These are phyloP conservation scores for Mycena sanguinolenta DNA, from an alignment of 768 basidiomycete genomes.

Conservation along the genomic window DNA sequence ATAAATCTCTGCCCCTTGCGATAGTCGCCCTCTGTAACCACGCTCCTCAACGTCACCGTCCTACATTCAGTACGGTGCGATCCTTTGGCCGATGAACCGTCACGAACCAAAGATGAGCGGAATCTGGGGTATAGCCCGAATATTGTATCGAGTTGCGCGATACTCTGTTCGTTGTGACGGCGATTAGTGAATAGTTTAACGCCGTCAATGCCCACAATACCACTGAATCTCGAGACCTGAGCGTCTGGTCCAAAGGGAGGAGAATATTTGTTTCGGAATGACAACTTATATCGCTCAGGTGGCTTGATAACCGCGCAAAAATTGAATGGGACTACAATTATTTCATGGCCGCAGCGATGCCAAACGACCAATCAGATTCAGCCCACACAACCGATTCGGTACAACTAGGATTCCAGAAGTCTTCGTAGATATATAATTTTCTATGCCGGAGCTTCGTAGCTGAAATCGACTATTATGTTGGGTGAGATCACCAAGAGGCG, in stretches of 20 bases:
- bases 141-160: constrained; percentile 34
- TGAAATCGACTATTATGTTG: too few relatives aligned
- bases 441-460: too few relatives aligned
- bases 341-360: too few relatives aligned
- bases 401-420: too few relatives aligned
- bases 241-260: constrained; percentile 34
- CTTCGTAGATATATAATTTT: too few relatives aligned
- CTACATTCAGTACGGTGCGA: constrained; percentile 32
- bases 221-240: constrained; percentile 25
- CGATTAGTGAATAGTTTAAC: background rate
- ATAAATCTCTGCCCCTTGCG: constrained; percentile 37
- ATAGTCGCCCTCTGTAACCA: constrained; percentile 31
- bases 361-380: background rate
- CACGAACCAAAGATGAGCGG: constrained; percentile 28
- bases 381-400: too few relatives aligned
- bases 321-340: background rate
- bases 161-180: constrained; percentile 12
- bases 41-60: constrained; percentile 30
- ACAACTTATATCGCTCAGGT: background rate
- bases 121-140: constrained; percentile 38
- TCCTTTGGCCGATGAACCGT: constrained; percentile 41
- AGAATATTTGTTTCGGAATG: constrained; percentile 31
- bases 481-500: too few relatives aligned
- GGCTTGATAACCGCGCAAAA: background rate
- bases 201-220: background rate